A percentile compares a stretch with the other conserved stretches of the same genome.
phyloP scores from a whole-genome alignment of 768 basidiomycete genomes.

The Hortiboletus campestris region DNA sequence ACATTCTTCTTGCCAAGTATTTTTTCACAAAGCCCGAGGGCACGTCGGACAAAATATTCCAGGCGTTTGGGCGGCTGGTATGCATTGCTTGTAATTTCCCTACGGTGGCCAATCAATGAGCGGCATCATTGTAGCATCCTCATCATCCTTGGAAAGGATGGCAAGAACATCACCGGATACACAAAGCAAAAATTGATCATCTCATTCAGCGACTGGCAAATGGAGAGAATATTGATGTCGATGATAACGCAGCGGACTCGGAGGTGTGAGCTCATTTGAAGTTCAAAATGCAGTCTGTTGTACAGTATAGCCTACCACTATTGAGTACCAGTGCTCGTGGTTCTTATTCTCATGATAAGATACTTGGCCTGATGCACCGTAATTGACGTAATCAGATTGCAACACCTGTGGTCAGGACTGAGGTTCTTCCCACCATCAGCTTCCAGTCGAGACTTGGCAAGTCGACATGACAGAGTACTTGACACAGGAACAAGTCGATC shows the following conservation, averaged over 20 bases:
- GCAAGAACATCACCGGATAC: conserved; percentile 90
- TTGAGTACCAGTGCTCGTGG: neutral
- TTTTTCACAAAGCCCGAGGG: conserved; percentile 74
- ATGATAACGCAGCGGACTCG: conserved; percentile 27
- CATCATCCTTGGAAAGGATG: conserved; percentile 95
- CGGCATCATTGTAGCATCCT: conserved; percentile 53
- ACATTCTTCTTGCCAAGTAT: conserved; percentile 73
- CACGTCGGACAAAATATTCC: conserved; percentile 82
- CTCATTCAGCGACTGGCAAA: conserved; percentile 58
- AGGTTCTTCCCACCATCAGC: neutral
- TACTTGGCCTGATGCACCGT: neutral
- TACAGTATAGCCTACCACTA: conserved; percentile 3
- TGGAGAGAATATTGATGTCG: conserved; percentile 52
- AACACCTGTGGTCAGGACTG: no score
- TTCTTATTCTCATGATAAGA: conserved; percentile 13
- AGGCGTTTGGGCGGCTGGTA: conserved; percentile 72
- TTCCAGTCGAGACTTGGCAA: neutral
- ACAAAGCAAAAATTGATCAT: conserved; percentile 84
- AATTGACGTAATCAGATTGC: conserved; percentile 5
- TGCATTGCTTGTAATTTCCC: conserved; percentile 19
- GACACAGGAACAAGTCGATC: conserved; percentile 53
- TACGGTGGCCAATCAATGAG: neutral
- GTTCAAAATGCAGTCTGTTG: neutral
- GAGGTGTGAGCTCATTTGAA: conserved; percentile 20
- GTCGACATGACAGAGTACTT: conserved; percentile 41